These are phyloP conservation scores for Conticribra weissflogii DNA, from an alignment of 108 stramenopile genomes.

Conservation along the genomic window DNA sequence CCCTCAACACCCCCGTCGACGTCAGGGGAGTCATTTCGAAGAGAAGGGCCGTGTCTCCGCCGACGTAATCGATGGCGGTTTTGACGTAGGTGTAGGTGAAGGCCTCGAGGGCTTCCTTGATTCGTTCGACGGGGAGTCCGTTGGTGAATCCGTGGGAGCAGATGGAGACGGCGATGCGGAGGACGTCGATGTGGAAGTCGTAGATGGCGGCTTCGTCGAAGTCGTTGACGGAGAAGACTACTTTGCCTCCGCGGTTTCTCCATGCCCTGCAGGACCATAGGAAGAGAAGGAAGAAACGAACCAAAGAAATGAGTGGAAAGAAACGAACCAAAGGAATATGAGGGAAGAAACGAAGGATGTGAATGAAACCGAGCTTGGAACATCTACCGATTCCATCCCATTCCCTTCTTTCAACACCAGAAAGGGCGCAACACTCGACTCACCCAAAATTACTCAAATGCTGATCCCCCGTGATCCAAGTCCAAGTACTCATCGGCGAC, in stretches of 20 bases:
- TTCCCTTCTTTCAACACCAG: too few species aligned
- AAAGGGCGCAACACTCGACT: not conserved
- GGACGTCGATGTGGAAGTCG: slow-evolving; percentile 69
- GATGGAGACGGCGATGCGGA: slow-evolving; percentile 63
- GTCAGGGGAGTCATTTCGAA: slow-evolving; percentile 58
- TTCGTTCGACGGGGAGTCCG: slow-evolving; percentile 36
- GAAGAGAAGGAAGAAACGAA: too few species aligned
- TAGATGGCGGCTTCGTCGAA: slow-evolving; percentile 75
- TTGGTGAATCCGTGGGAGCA: slow-evolving; percentile 60
- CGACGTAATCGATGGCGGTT: slow-evolving; percentile 53
- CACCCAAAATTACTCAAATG: slow-evolving; percentile 65
- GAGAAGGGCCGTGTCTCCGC: slow-evolving; percentile 47
- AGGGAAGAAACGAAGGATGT: too few species aligned
- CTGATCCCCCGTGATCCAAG: slow-evolving; percentile 77
- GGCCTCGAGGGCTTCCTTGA: slow-evolving; percentile 37
- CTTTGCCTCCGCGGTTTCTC: slow-evolving; percentile 57
- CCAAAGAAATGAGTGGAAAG: too few species aligned
- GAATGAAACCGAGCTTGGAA: too few species aligned
- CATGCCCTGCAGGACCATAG: too few species aligned
- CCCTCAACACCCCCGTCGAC: slow-evolving; percentile 39
- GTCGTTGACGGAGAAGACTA: slow-evolving; percentile 71
- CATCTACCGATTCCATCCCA: too few species aligned
- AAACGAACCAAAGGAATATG: too few species aligned
- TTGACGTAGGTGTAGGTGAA: slow-evolving; percentile 61
- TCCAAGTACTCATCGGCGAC: slow-evolving; percentile 50